Evolutionary conservation across 139 green algal genomes (phyloP), one percentile per base, ranked within the genome.

Genomic region (Chlorella sp.): DNA sequence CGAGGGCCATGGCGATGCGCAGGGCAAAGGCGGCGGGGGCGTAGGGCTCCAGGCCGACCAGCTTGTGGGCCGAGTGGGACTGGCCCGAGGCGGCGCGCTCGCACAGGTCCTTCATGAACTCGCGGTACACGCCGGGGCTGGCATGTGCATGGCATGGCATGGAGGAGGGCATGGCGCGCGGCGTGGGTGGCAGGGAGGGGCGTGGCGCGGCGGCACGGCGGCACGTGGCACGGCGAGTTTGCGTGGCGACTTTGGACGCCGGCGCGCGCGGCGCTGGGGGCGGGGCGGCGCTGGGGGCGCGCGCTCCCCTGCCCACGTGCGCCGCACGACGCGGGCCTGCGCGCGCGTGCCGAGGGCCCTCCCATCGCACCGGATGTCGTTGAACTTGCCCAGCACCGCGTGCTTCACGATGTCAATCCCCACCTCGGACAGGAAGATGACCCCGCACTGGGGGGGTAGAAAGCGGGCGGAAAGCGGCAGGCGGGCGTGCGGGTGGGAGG

Each of bases 321-420:
- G n/a, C n/a, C n/a, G n/a, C n/a, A n/a, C n/a, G n/a, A n/a, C n/a
- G n/a, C n/a, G n/a, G n/a, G n/a, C n/a, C n/a, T n/a, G n/a, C n/a
- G n/a, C n/a, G n/a, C n/a, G n/a, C n/a, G n/a, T n/a, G n/a, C n/a
- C n/a, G n/a, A n/a, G n/a, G n/a, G n/a, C n/a, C n/a, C n/a, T n/a
- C n/a, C n/a, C n/a, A n/a, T n/a, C 53, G 3, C 56, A 76, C 33
- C 88, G 82, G 38, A 97, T 88, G 56, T 95, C 89, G 66, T 93
- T 95, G 79, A 97, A 97, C 85, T 97, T 97, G 65, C 89, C 90
- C 56, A 98, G 77, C 45, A 97, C 92, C 5, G 93, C 89, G 68
- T 98, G 93, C 86, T 98, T 98, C 31, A 88, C 82, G 2, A 97
- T 76, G 77, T 98, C 93, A 38, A 97, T 95, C 23, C 90, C 77